Evolutionary conservation across 441 rosid species (phyloP).

Genomic region (Gossypium schwendimanii): DNA sequence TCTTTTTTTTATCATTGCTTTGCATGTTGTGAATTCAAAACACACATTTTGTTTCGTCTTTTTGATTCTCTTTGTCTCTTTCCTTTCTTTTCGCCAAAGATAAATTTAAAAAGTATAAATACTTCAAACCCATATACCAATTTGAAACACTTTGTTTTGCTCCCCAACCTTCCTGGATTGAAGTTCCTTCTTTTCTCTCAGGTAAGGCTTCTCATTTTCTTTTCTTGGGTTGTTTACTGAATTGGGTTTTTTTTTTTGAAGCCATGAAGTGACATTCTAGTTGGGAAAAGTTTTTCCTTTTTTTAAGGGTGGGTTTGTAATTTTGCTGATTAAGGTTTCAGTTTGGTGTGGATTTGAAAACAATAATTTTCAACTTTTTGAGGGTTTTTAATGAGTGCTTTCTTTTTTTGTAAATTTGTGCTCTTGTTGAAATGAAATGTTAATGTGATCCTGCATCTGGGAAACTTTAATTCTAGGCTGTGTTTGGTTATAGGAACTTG

Average conservation of each 20-base stretch:
- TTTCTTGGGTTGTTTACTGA: neutral
- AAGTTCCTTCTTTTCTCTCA: neutral
- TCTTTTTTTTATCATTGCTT: neutral
- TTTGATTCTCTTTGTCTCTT: neutral
- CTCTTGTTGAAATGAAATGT: constrained; percentile 9
- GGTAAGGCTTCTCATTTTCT: constrained; percentile 25
- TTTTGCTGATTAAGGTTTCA: constrained; percentile 15
- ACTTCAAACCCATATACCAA: constrained; percentile 15
- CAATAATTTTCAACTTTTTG: constrained; percentile 4
- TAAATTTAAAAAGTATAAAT: neutral
- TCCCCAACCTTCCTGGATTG: constrained; percentile 17
- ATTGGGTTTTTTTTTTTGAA: constrained; percentile 16
- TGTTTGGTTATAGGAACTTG: constrained; percentile 18
- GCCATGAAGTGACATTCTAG: constrained; percentile 1
- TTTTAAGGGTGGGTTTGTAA: constrained; percentile 3
- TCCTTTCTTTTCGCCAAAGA: neutral
- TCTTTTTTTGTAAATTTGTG: neutral
- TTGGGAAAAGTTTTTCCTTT: neutral
- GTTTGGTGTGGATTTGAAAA: constrained; percentile 7
- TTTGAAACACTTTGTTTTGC: constrained; percentile 20
- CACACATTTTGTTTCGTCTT: neutral
- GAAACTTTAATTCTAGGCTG: constrained; percentile 15
- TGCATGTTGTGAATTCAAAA: neutral
- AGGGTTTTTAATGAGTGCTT: neutral
- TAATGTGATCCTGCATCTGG: constrained; percentile 21